Base-by-base conservation (phyloP, 441 rosid genomes). In the Manihot esculenta region DNA sequence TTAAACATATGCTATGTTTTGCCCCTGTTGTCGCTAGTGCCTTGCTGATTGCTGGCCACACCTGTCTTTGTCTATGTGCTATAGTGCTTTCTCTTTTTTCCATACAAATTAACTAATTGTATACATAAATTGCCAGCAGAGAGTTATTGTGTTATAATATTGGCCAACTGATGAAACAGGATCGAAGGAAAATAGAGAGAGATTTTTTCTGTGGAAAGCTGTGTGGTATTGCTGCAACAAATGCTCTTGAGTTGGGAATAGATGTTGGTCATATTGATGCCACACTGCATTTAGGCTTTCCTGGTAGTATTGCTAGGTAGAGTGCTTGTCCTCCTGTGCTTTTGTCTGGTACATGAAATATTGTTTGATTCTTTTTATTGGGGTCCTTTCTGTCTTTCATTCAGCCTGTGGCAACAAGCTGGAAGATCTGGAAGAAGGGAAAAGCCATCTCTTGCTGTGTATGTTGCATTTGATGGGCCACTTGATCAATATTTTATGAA, bases 391-490 rank as follows among this genome's bases (percentile, higher is more conserved):
- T 70, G 24, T 72, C 38, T 81, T 79, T 71, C 79, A 64, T 63
- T 65, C 80, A 94, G 97, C 84, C 84, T 92, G 73, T 90, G 97
- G 97, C 99, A 94, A 79, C 98, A 94, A 84, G 97, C 98, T 24
- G 99, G 99, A 68, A 85, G 98, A 80, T 92, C 98, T 72, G 99
- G 99, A 69, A 85, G 98, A 80, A 88, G 99, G 75, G 94, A 85
- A 74, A 89, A 78, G 80, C 78, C 89, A 58, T 94, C 99, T 73
- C 94, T 94, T 64, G 93, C 96, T 5, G 90, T 94, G 35, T 92
- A 88, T 80, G 96, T 92, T 62, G 98, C 94, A 71, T 94, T 89
- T 76, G 89, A 78, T 47, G 87, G 89, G 45, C 96, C 99, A 56
- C 87, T 94, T 18, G 99, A 94, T 78, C 99, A 94, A 69, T 92